These are phyloP conservation scores for Plectranthus barbatus DNA, from an alignment of 257 asterid genomes.

Conservation along the genomic window DNA sequence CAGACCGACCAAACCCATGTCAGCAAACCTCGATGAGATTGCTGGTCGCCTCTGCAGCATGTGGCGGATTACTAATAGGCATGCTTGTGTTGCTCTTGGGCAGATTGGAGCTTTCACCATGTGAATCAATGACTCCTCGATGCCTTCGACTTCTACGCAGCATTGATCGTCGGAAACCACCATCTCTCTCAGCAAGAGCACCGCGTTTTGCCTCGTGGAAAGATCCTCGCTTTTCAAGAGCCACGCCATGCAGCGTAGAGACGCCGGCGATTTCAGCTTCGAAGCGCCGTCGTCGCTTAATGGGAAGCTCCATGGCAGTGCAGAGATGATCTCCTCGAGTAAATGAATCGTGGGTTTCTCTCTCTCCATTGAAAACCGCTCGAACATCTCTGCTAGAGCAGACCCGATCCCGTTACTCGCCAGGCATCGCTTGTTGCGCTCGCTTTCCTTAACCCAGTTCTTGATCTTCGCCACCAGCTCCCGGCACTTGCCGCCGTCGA, in stretches of 20 bases:
- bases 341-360: too few relatives aligned
- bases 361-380: conserved; percentile 12
- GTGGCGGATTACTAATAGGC: conserved; percentile 36
- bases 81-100: conserved; percentile 48
- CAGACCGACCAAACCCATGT: conserved; percentile 35
- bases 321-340: conserved; percentile 34
- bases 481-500: conserved; percentile 24
- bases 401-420: conserved; percentile 38
- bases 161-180: conserved; percentile 9
- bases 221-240: conserved; percentile 37
- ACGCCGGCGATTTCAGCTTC: conserved; percentile 30
- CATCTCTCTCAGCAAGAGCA: conserved; percentile 30
- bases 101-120: conserved; percentile 43
- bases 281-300: conserved; percentile 27
- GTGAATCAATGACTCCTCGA: conserved; percentile 28
- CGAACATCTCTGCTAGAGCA: conserved; percentile 28
- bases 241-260: conserved; percentile 45
- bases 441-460: conserved; percentile 48
- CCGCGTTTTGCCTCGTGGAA: conserved; percentile 34
- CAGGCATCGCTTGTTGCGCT: conserved; percentile 51
- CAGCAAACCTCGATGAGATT: conserved; percentile 14
- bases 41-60: neutral
- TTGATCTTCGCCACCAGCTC: conserved; percentile 38
- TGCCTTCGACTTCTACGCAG: conserved; percentile 18
- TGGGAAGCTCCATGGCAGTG: conserved; percentile 47